A percentile compares a stretch with the other conserved stretches of the same genome.
phyloP scores from a whole-genome alignment of 306 rosid species.

The Cyamopsis tetragonoloba region DNA sequence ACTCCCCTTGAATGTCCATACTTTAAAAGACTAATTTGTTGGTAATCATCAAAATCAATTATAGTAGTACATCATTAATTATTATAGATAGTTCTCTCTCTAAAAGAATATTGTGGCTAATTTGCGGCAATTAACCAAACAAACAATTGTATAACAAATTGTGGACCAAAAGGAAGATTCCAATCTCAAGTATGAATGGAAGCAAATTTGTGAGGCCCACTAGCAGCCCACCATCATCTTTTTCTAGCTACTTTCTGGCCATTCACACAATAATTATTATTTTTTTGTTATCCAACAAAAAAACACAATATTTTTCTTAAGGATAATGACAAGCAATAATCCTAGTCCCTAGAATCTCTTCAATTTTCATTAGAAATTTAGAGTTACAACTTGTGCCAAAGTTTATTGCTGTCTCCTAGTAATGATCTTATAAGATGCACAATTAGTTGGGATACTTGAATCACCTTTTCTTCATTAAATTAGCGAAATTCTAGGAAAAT shows the following conservation, averaged over 20 bases:
- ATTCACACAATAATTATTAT: too few species aligned
- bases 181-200: slow-evolving; percentile 25
- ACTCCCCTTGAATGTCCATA: too few species aligned
- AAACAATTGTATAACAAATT: not conserved
- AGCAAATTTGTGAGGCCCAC: slow-evolving; percentile 19
- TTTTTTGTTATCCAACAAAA: too few species aligned
- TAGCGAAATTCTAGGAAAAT: too few species aligned
- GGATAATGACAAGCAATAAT: not conserved
- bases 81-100: too few species aligned
- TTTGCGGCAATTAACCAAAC: not conserved
- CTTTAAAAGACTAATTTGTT: too few species aligned
- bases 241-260: not conserved
- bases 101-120: slow-evolving; percentile 17
- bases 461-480: not conserved
- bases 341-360: not conserved
- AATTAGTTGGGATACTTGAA: not conserved
- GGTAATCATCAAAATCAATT: too few species aligned
- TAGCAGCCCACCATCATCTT: not conserved
- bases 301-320: too few species aligned
- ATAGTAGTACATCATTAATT: too few species aligned
- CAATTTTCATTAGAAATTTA: not conserved
- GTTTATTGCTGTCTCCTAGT: not conserved
- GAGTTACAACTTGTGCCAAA: not conserved
- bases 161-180: slow-evolving; percentile 29
- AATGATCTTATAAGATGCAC: not conserved